phyloP scores from a whole-genome alignment of 192 early-diverging fungal genomes.

The Coemansia sp. region DNA sequence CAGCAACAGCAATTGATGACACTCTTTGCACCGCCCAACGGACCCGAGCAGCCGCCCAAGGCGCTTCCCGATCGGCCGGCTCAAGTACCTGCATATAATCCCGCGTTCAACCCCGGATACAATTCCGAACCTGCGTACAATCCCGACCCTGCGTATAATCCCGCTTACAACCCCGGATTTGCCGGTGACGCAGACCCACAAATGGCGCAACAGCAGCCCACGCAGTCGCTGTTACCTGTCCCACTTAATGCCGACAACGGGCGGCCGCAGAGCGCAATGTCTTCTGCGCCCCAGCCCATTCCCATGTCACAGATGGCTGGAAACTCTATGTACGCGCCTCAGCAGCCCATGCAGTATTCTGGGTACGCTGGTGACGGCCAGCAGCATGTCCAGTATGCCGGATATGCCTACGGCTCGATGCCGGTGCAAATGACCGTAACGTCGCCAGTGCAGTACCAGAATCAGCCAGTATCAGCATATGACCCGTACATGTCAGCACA shows the following conservation, averaged over 20 bases:
- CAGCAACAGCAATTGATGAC: constrained; percentile 37
- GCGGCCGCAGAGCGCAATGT: constrained; percentile 12
- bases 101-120: constrained; percentile 36
- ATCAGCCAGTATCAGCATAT: constrained; percentile 1
- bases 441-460: constrained; percentile 13
- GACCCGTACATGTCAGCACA: constrained; percentile 16
- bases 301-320: constrained; percentile 8
- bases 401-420: constrained; percentile 5
- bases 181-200: constrained; percentile 5
- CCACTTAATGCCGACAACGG: neutral
- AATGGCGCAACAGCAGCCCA: constrained; percentile 9
- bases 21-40: constrained; percentile 37
- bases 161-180: constrained; percentile 33
- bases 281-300: constrained; percentile 6
- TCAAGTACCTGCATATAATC: constrained; percentile 14
- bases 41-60: constrained; percentile 19
- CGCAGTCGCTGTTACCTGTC: constrained; percentile 9
- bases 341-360: constrained; percentile 8
- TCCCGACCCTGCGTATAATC: constrained; percentile 26
- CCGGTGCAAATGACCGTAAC: constrained; percentile 4
- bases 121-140: constrained; percentile 30
- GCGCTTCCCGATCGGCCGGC: constrained; percentile 23
- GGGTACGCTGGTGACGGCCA: constrained; percentile 2
- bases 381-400: constrained; percentile 4
- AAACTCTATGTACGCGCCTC: constrained; percentile 5